Evolutionary conservation across 805 yeast genomes (phyloP), one percentile per base, ranked within the genome.

Genomic region (Ogataea salicorniae): DNA sequence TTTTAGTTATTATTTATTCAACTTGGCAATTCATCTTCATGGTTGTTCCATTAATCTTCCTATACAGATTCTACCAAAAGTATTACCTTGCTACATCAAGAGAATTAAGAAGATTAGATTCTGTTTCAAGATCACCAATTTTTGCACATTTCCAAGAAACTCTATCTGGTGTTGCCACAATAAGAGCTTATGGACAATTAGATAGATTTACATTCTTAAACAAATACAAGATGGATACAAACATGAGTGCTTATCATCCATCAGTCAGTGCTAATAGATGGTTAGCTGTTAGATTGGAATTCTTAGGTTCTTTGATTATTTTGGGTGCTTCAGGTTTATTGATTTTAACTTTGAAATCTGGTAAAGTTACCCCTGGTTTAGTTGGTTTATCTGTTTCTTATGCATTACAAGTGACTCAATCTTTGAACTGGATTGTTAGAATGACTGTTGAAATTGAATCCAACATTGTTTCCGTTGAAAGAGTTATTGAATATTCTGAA

Each of bases 361-460:
- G 97, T 14, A 65, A 71, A 17, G 75, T 92, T 29, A 79, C 90
- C 18, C 90, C 97, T 16, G 99, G 99, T 69, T 71, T 87, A 62
- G 91, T 91, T 60, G 99, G 99, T 74, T 75, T 94, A 58, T 84
- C 96, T 20, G 86, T 94, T 58, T 85, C 95, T 41, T 95, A 94
- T 68, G 92, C 99, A 2, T 74, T 94, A 53, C 96, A 89, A 66
- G 79, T 91, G 51, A 94, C 99, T 0, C 96, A 90, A 68, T 78
- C 96, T 0, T 77, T 94, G 68, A 92, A 90, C 67, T 92, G 97
- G 97, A 89, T 94, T 68, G 98, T 94, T 31, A 80, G 99, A 70
- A 92, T 91, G 98, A 88, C 97, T 0, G 99, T 94, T 39, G 99
- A 94, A 59, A 96, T 94, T 41, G 99, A 94, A 68, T 90, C 97